Percentiles rank a stretch among this genome's conserved stretches.
These are phyloP conservation scores for Cystodermella granulosa DNA, from an alignment of 1,284 basidiomycete species.

Conservation along the genomic window DNA sequence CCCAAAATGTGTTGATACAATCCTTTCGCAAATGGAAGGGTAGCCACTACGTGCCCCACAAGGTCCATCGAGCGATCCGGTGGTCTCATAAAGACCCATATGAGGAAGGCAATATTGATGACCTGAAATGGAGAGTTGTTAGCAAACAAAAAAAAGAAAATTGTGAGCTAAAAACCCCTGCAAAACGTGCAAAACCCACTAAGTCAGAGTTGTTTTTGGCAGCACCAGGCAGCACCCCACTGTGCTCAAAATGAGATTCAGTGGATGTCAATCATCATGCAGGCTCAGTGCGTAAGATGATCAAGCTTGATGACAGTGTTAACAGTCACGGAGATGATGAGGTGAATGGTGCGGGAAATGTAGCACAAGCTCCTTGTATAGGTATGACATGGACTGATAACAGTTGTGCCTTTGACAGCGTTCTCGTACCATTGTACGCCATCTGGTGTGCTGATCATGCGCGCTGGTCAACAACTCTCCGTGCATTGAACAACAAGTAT, in stretches of 20 bases:
- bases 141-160: background rate
- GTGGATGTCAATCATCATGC: background rate
- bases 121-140: background rate
- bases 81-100: background rate
- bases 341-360: too few relatives aligned
- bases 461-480: background rate
- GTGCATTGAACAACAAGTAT: background rate
- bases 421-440: background rate
- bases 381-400: background rate
- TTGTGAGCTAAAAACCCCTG: background rate
- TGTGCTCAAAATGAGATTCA: background rate
- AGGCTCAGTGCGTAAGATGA: background rate
- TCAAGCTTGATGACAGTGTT: too few relatives aligned
- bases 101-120: background rate
- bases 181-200: background rate
- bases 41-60: background rate
- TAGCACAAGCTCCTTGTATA: background rate
- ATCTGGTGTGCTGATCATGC: background rate
- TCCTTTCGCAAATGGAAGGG: slow-evolving; percentile 6
- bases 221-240: background rate
- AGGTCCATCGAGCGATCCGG: background rate
- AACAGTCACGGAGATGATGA: too few relatives aligned
- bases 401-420: background rate
- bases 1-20: slow-evolving; percentile 11
- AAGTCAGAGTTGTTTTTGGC: too few relatives aligned